Percentiles rank a stretch among this genome's conserved stretches.
phyloP scores from a whole-genome alignment of 2,329 filamentous ascomycete species.

The Paracorniculantispora psalliotae region DNA sequence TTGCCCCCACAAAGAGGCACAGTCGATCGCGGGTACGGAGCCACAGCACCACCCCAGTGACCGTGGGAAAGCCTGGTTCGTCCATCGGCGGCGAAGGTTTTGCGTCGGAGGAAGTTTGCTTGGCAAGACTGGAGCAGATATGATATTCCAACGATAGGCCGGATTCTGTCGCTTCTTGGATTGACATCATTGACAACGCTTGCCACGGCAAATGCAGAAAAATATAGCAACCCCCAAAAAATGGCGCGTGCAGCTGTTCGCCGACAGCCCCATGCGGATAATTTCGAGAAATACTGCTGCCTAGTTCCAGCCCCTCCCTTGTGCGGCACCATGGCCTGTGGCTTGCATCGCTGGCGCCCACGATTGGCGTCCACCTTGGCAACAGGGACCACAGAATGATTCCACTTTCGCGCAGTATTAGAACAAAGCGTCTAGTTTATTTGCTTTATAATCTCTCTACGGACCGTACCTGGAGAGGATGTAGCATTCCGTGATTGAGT shows the following conservation, averaged over 20 bases:
- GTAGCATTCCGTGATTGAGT: too few species aligned
- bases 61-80: neutral
- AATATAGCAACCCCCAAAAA: too few species aligned
- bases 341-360: neutral
- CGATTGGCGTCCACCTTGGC: neutral
- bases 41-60: neutral
- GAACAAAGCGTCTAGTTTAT: too few species aligned
- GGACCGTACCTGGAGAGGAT: too few species aligned
- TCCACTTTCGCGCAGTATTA: too few species aligned
- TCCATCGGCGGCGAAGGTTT: neutral
- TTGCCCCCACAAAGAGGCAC: neutral
- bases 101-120: neutral
- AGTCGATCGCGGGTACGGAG: neutral
- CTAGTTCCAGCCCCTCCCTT: conserved; percentile 5
- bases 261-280: neutral
- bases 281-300: conserved; percentile 7
- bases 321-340: neutral
- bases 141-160: neutral
- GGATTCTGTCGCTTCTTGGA: neutral
- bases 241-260: neutral
- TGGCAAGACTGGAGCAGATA: neutral
- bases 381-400: neutral
- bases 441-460: too few species aligned
- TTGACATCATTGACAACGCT: neutral
- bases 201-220: neutral